A percentile compares a stretch with the other conserved stretches of the same genome.
Conservation (phyloP, 2,329 filamentous ascomycete genomes). For the Colletotrichum incanum region DNA sequence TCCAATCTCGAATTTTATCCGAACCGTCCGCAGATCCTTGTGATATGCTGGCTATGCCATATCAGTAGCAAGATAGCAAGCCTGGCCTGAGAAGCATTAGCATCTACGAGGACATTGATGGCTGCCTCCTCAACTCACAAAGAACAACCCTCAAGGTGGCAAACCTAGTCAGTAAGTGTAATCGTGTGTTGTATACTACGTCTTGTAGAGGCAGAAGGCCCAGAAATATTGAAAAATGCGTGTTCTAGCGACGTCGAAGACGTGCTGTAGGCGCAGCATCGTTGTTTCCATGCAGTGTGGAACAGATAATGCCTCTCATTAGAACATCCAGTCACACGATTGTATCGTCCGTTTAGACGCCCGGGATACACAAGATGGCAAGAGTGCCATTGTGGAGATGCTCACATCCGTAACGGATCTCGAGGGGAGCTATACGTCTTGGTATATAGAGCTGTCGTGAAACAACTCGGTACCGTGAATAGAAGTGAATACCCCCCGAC, state of each 20-base stretch:
- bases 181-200: neutral
- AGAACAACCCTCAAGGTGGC: neutral
- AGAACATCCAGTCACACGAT: neutral
- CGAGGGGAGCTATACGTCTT: constrained; percentile 6
- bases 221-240: neutral
- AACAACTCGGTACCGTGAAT: constrained; percentile 4
- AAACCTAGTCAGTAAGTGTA: neutral
- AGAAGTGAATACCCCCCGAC: neutral
- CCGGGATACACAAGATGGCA: constrained; percentile 1
- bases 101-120: neutral
- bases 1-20: neutral
- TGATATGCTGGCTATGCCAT: neutral
- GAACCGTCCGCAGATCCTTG: neutral
- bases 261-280: neutral
- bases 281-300: neutral
- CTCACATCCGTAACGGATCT: constrained; percentile 6
- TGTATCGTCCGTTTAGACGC: neutral
- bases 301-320: neutral
- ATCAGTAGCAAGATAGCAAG: neutral
- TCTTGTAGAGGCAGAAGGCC: neutral
- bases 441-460: constrained; percentile 35
- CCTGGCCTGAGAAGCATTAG: neutral
- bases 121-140: too few species aligned
- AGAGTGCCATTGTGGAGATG: constrained; percentile 2
- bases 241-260: too few species aligned